Percentiles rank a stretch among this genome's conserved stretches.
Conservation (phyloP, 257 asterid species). For the Solanum lycopersicoides region DNA sequence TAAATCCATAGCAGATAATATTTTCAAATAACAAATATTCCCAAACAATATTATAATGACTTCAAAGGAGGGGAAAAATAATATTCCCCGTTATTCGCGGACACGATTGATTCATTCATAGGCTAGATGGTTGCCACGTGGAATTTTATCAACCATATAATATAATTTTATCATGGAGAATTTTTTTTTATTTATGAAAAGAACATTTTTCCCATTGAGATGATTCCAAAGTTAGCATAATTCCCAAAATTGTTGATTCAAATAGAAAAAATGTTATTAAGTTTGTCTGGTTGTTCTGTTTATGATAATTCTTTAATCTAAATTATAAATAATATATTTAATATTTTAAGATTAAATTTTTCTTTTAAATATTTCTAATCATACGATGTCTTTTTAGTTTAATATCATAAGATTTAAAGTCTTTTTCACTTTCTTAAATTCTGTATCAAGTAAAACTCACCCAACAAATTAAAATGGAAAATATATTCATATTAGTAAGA, state of each 20-base stretch:
- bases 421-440: too few species aligned
- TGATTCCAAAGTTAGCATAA: neutral
- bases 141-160: neutral
- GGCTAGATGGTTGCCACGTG: constrained; percentile 7
- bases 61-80: neutral
- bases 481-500: neutral
- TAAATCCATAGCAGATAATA: neutral
- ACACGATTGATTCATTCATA: neutral
- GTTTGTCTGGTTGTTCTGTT: too few species aligned
- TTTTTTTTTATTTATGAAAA: neutral
- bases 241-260: neutral
- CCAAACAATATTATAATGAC: neutral
- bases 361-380: too few species aligned
- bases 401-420: too few species aligned
- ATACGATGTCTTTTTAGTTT: rapidly evolving
- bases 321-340: too few species aligned
- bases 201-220: neutral
- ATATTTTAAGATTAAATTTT: too few species aligned
- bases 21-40: neutral
- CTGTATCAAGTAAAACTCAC: too few species aligned
- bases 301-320: neutral
- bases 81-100: neutral
- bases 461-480: too few species aligned
- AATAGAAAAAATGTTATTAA: too few species aligned
- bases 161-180: neutral